phyloP scores from a whole-genome alignment of 2,329 filamentous ascomycete genomes.

The Nemania sp. region DNA sequence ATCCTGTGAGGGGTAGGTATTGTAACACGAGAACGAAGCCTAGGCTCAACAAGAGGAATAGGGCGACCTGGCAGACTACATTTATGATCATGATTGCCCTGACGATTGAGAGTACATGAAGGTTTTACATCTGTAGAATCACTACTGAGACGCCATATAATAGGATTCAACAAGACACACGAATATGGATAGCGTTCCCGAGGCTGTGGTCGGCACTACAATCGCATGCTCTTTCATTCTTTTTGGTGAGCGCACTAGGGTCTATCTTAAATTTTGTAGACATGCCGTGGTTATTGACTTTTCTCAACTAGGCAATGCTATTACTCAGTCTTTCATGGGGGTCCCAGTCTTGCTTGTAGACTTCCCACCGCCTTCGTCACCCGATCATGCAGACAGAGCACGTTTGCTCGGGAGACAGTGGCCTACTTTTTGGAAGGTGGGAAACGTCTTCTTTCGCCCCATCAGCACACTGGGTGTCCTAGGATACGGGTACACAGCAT shows the following conservation, averaged over 20 bases:
- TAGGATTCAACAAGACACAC: not conserved
- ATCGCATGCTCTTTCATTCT: constrained; percentile 63
- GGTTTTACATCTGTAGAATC: not conserved
- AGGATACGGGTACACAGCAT: constrained; percentile 60
- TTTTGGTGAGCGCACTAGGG: constrained; percentile 52
- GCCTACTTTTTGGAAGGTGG: constrained; percentile 63
- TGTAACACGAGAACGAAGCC: not conserved
- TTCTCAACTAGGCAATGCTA: constrained; percentile 58
- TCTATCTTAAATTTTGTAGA: constrained; percentile 7
- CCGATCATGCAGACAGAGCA: constrained; percentile 57
- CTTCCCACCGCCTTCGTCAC: constrained; percentile 56
- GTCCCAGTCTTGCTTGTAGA: constrained; percentile 61
- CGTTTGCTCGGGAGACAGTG: constrained; percentile 61
- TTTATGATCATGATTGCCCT: constrained; percentile 17
- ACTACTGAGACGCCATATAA: not conserved
- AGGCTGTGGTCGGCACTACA: constrained; percentile 58
- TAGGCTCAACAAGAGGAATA: not conserved
- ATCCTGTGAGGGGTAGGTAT: not conserved
- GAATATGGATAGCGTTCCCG: constrained; percentile 31
- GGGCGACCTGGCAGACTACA: not conserved
- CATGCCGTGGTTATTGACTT: not conserved
- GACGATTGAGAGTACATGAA: not conserved
- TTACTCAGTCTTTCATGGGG: constrained; percentile 65
- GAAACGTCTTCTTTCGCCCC: constrained; percentile 64
- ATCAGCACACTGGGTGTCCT: constrained; percentile 61